Evolutionary conservation across 2,329 filamentous ascomycete species (phyloP), one percentile per base, ranked within the genome.

Genomic region (Venturia oleaginea): DNA sequence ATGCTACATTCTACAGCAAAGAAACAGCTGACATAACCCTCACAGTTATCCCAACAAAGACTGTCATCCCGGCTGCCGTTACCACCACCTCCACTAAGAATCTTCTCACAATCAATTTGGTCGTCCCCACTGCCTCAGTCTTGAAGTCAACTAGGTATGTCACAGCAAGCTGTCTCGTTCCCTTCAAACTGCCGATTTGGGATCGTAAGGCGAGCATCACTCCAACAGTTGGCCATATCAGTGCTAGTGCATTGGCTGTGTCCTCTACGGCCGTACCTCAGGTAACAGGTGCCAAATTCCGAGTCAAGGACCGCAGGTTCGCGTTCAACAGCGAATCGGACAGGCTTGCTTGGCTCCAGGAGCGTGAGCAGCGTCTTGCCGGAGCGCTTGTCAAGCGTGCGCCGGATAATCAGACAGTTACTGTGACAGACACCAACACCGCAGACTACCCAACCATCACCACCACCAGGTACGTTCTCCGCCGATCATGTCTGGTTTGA

Each of bases 341-440:
- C 8, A 57, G 51, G 15, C 27, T 57, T 30, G 59, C 46, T 27
- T 71, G 67, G 61, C 62, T 70, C 11, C 46, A 68, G 37, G 70
- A 71, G 61, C 66, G 73, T 11, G 68, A 67, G 54, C 70, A 68
- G 13, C 69, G 72, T 38, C 62, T 74, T 24, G 70, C 67, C 13
- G 61, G 15, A n/a, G 51, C 42, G 13, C 17, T 66, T 34, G 66
- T 69, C n/a, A 70, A 67, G 59, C 73, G 76, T 46, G 72, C 73
- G 61, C 75, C 75, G 0, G 76, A 78, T 59, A 68, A 68, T 48
- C 70, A 72, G 40, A 73, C 72, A 8, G 67, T 75, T 34, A 71
- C 71, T 2, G 67, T 74, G 27, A 76, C 74, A 6, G 69, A 72
- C 2, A 69, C 69, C 15, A 68, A 71, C 61, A 73, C 73, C 4